These are phyloP conservation scores for Phytophthora fragariaefolia DNA, from an alignment of 352 stramenopile genomes.

Conservation along the genomic window DNA sequence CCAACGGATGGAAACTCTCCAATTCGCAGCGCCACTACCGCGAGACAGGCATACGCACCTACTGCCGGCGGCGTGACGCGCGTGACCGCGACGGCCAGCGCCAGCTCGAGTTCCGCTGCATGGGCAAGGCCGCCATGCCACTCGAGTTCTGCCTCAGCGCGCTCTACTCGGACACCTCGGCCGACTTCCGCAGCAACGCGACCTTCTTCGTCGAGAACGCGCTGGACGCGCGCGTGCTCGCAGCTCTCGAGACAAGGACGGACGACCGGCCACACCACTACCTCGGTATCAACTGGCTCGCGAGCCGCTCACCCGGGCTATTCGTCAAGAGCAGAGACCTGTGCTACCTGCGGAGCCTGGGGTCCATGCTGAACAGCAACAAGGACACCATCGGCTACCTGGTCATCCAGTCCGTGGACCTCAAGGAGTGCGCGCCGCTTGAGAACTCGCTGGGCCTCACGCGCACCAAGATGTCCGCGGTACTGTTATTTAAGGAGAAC, in stretches of 20 bases:
- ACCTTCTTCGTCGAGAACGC: slow-evolving; percentile 64
- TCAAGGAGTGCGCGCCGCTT: slow-evolving; percentile 59
- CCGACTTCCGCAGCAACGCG: slow-evolving; percentile 62
- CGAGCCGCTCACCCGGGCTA: slow-evolving; percentile 44
- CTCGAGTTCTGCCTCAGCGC: slow-evolving; percentile 55
- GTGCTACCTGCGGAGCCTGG: slow-evolving; percentile 64
- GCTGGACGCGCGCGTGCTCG: slow-evolving; percentile 67
- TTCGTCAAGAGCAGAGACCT: slow-evolving; percentile 71
- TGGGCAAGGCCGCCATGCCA: slow-evolving; percentile 59
- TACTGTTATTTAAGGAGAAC: slow-evolving; percentile 67
- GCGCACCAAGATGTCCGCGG: slow-evolving; percentile 59
- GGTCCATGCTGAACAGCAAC: slow-evolving; percentile 49
- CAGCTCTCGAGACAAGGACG: slow-evolving; percentile 47
- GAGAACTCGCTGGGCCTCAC: slow-evolving; percentile 57
- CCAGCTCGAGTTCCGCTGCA: slow-evolving; percentile 68
- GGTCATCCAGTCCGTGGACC: slow-evolving; percentile 64
- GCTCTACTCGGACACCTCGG: slow-evolving; percentile 67
- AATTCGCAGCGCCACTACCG: slow-evolving; percentile 75
- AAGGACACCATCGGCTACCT: slow-evolving; percentile 61
- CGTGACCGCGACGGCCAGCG: slow-evolving; percentile 43
- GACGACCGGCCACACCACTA: slow-evolving; percentile 57
- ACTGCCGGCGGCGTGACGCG: slow-evolving; percentile 50
- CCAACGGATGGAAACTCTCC: slow-evolving; percentile 69
- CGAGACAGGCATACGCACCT: slow-evolving; percentile 68
- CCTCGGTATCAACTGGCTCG: slow-evolving; percentile 76